Base-by-base conservation (phyloP, 2,329 filamentous ascomycete genomes). In the Sporothrix pseudoabietina region DNA sequence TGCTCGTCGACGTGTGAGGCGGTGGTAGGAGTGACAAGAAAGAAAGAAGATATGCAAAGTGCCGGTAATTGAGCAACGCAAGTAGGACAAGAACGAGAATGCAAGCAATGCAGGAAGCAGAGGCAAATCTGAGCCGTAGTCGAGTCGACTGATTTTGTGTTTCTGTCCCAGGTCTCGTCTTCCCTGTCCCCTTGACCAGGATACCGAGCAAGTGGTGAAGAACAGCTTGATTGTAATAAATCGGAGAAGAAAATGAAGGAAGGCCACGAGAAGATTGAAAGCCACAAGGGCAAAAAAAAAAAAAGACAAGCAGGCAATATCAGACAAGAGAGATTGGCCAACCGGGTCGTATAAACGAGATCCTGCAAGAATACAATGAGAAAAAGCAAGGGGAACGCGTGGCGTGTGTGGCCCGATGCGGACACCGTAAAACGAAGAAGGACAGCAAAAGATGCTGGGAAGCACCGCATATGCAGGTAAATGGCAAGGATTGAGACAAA, bases 331-430 rank as follows among this genome's bases (percentile, higher is more conserved):
- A 44, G 55, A 49, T 47, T 41, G 69, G 69, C 39, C 69, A 63
- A 71, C 52, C 39, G 69, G 39, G 16, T 71, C 54, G 52, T 71
- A 47, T 59, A 47, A 70, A 70, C 32, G 49, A 70, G 52, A 57
- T 70, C 68, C 35, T n/a, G 52, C 35, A 70, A 35, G 26, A 57
- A 9, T 26, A 41, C 30, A 71, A 71, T 2, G 12, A 69, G 22
- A 66, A 12, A 52, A 54, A 22, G 3, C 32, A 49, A 35, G 35
- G n/a, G 14, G 54, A 59, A 65, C 57, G 54, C 32, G 30, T 57
- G 30, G 66, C 19, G 35, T 70, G 22, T 70, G 57, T 59, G 69
- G 66, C 32, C 22, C 32, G 49, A 32, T 22, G n/a, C 16, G 49
- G 30, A 69, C 14, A 69, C 19, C 14, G 66, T 5, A 41, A 16